Evolutionary conservation across 805 yeast genomes (phyloP), one percentile per base, ranked within the genome.

Genomic region (Kodamaea sagamina): DNA sequence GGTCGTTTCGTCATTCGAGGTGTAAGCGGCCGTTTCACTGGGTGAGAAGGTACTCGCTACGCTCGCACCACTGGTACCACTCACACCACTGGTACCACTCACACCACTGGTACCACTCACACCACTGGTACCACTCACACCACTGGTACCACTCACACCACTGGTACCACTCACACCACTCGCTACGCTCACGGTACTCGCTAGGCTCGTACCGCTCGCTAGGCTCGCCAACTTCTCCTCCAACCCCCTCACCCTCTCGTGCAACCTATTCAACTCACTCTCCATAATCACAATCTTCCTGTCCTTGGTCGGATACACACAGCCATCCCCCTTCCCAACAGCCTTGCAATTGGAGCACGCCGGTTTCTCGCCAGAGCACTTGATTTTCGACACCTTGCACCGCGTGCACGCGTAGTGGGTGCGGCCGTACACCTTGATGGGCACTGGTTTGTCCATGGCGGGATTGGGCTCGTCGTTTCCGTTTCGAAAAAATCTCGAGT

Each of bases 281-380:
- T 69, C 73, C 74, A 69, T 68, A 27, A 69, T 66, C 29, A 69
- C 67, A 22, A 69, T 64, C 49, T 69, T 69, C 29, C 75, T 57
- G 49, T 68, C 72, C 16, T 67, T 59, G 8, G 61, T 45, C 3
- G 72, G 72, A 47, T 69, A 69, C 3, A 57, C 49, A 43, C 75
- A 69, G 9, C 52, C 63, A 21, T 53, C 58, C 9, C 48, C 59
- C 47, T 63, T 65, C 43, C 58, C 61, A 36, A 58, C 58, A 37
- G 57, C 51, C 36, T 61, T 63, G 54, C 75, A 69, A 44, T 67
- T 69, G 7, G 71, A 54, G 42, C 75, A 69, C 12, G 68, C 62
- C 12, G 74, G 75, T 37, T 57, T 59, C 32, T 64, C 72, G 5
- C 75, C 75, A 22, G 69, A 65, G 44, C 75, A 69, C 46, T 64